Percentiles rank a stretch among this genome's conserved stretches.
These are phyloP conservation scores for Sclerotinia nivalis DNA, from an alignment of 2,329 filamentous ascomycete species.

Conservation along the genomic window DNA sequence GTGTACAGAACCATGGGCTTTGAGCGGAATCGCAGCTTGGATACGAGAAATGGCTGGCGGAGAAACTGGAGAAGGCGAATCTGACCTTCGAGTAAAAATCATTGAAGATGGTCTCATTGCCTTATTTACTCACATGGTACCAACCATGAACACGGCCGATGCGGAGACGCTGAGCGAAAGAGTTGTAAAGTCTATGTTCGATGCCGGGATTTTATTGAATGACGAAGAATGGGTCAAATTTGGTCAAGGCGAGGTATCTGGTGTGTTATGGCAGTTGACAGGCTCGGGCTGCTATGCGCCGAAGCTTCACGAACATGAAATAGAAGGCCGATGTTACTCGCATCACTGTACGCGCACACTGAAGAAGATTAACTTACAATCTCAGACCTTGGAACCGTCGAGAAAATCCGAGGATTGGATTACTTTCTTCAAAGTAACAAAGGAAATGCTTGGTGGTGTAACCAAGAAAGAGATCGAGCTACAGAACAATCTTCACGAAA, in stretches of 20 bases:
- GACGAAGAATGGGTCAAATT: conserved; percentile 99
- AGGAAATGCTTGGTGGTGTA: conserved; percentile 69
- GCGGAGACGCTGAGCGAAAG: conserved; percentile 81
- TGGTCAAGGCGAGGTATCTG: conserved; percentile 74
- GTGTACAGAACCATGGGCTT: conserved; percentile 87
- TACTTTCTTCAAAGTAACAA: conserved; percentile 81
- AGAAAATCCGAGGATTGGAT: conserved; percentile 78
- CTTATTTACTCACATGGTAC: conserved; percentile 90
- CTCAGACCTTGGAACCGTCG: conserved; percentile 67
- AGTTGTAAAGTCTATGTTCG: conserved; percentile 79
- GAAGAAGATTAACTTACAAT: conserved; percentile 88
- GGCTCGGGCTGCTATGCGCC: conserved; percentile 89
- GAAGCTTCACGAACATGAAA: conserved; percentile 67
- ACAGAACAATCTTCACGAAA: conserved; percentile 93
- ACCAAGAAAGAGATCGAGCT: conserved; percentile 86
- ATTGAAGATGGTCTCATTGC: conserved; percentile 86
- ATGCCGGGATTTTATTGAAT: conserved; percentile 72
- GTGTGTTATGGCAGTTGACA: conserved; percentile 90
- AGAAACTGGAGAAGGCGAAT: conserved; percentile 68
- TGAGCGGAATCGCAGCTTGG: conserved; percentile 86
- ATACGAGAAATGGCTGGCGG: conserved; percentile 72
- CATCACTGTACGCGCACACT: conserved; percentile 90
- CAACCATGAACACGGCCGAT: conserved; percentile 97
- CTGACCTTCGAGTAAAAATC: conserved; percentile 79
- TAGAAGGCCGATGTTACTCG: conserved; percentile 82